Percentiles rank a stretch among this genome's conserved stretches.
These are phyloP conservation scores for Maudiozyma turicensis DNA, from an alignment of 805 yeast genomes.

Conservation along the genomic window DNA sequence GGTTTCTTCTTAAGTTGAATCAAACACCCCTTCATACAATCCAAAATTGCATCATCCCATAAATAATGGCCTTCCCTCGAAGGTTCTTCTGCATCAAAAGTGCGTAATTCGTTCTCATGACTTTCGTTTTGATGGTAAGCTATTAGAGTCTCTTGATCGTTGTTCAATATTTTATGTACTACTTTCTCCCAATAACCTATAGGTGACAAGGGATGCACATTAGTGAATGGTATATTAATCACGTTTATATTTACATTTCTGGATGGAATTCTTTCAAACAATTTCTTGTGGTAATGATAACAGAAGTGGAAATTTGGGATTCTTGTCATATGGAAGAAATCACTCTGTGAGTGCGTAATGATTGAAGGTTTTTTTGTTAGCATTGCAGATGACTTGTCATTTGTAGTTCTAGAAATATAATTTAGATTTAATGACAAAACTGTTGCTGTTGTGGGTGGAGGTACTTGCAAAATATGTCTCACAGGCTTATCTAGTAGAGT, in stretches of 20 bases:
- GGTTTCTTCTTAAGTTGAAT: neutral
- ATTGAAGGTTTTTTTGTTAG: constrained; percentile 13
- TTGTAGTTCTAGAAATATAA: constrained; percentile 15
- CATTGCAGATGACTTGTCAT: constrained; percentile 4
- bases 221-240: constrained; percentile 28
- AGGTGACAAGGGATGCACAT: constrained; percentile 26
- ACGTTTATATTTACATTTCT: constrained; percentile 21
- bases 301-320: constrained; percentile 26
- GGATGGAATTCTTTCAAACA: constrained; percentile 27
- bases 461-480: constrained; percentile 14
- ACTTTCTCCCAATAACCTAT: constrained; percentile 17
- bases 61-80: constrained; percentile 3
- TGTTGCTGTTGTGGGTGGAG: constrained; percentile 29
- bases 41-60: constrained; percentile 21
- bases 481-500: constrained; percentile 19
- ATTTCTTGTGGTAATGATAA: constrained; percentile 20
- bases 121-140: constrained; percentile 7
- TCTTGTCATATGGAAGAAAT: constrained; percentile 15
- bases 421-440: constrained; percentile 19
- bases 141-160: constrained; percentile 24
- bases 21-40: constrained; percentile 12
- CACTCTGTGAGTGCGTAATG: constrained; percentile 18
- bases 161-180: constrained; percentile 6
- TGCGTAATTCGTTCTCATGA: neutral
- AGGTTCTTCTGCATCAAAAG: neutral